A percentile compares a stretch with the other conserved stretches of the same genome.
These are phyloP conservation scores for Aureobasidium sp. DNA, from an alignment of 2,329 filamentous ascomycete genomes.

Conservation along the genomic window DNA sequence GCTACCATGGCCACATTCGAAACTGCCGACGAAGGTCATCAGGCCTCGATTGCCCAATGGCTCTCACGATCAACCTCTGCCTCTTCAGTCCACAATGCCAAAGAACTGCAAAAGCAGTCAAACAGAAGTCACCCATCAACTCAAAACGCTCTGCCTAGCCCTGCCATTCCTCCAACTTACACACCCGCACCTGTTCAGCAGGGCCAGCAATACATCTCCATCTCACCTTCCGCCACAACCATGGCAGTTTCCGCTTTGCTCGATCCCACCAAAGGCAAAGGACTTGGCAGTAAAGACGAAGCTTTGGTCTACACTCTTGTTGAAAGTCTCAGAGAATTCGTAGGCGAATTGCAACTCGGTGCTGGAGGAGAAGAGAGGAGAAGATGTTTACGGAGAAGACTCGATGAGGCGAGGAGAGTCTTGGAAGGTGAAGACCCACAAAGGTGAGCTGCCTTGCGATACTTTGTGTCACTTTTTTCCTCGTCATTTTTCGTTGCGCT, in stretches of 20 bases:
- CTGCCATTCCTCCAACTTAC: neutral
- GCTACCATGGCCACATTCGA: slow-evolving; percentile 58
- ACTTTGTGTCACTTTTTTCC: neutral
- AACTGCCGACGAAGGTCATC: slow-evolving; percentile 40
- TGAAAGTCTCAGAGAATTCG: slow-evolving; percentile 49
- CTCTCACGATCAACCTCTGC: slow-evolving; percentile 4
- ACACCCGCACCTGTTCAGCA: slow-evolving; percentile 6
- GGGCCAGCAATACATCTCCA: slow-evolving; percentile 22
- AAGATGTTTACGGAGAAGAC: slow-evolving; percentile 59
- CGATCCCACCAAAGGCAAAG: slow-evolving; percentile 27
- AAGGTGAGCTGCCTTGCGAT: neutral
- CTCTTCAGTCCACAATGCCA: neutral
- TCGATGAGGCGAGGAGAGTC: slow-evolving; percentile 67
- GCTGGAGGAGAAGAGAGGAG: slow-evolving; percentile 49
- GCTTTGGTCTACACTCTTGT: slow-evolving; percentile 45
- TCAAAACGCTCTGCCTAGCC: neutral
- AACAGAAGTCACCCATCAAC: neutral
- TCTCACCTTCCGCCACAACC: slow-evolving; percentile 28
- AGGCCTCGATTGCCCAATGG: slow-evolving; percentile 3
- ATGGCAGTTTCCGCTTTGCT: slow-evolving; percentile 35
- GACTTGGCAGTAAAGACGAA: slow-evolving; percentile 48
- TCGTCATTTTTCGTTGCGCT: neutral
- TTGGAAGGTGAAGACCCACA: slow-evolving; percentile 49
- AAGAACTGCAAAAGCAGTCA: neutral
- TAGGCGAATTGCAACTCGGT: slow-evolving; percentile 42